Base-by-base conservation (phyloP, 73 alveolate species). In the Paramecium pentaurelia region DNA sequence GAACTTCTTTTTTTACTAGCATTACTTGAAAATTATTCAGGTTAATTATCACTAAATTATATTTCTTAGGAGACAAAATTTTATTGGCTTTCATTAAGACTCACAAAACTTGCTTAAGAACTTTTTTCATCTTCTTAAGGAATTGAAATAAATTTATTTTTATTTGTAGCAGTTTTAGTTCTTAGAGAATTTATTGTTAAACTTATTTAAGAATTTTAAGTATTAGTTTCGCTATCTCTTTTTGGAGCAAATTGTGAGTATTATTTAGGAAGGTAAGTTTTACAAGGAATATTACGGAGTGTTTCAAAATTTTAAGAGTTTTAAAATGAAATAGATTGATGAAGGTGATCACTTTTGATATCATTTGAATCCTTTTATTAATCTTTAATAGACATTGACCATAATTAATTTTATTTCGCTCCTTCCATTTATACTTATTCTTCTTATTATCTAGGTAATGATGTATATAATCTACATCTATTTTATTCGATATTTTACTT, bases 211-310 rank as follows among this genome's bases (percentile, higher is more conserved):
- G 89, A 77, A 18, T 77, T 36, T 10, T 40, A n/a, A 16, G 89
- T 34, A 38, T 14, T 68, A 8, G 73, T 77, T 20, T 77, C 89
- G 3, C 22, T 38, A 44, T 77, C 89, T 36, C 42, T 77, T 77
- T 37, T 77, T n/a, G 89, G 89, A 0, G 89, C 89, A 77, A 77
- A 77, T 37, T 77, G 40, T 0, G 89, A 77, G 5, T 9, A 20
- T 73, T 32, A 36, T 73, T 73, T 73, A 14, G 87, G 87, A 4
- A 30, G 27, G 32, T 36, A 73, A 5, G 87, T 36, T 30, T 32
- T 34, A 64, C 49, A 11, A 32, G 84, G 84, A 14, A 64, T 30
- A 9, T 32, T 25, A 10, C 25, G 20, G 3, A 12, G 49, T 1
- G 42, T 27, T 32, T 64, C 4, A 27, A 64, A 27, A 3, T 64